Percentiles rank a stretch among this genome's conserved stretches.
Evolutionary conservation across 768 basidiomycete genomes (phyloP).

Genomic region (Russula sp.): DNA sequence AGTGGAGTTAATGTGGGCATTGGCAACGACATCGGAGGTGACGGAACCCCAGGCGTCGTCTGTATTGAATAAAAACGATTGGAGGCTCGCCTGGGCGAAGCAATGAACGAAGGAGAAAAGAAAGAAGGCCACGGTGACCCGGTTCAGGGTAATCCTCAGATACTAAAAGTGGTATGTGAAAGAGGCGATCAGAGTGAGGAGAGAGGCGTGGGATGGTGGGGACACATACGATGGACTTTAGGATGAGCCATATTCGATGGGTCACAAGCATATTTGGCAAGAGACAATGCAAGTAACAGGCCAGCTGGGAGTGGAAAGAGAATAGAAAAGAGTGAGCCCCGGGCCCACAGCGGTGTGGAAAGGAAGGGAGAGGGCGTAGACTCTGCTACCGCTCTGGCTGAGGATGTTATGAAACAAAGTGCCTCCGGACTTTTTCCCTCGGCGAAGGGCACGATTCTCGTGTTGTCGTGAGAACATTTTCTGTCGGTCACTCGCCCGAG

Average conservation of each 20-base stretch:
- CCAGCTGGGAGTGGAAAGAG: constrained; percentile 8
- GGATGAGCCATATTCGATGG: background rate
- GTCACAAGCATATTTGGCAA: background rate
- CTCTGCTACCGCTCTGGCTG: background rate
- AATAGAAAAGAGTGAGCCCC: background rate
- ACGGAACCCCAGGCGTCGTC: constrained; percentile 37
- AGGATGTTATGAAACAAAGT: no score
- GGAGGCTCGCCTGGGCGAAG: constrained; percentile 44
- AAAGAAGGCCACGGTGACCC: constrained; percentile 37
- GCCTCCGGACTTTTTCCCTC: no score
- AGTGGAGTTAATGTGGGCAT: constrained; percentile 30
- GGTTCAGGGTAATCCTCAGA: constrained; percentile 28
- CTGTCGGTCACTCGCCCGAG: no score
- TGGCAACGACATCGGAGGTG: constrained; percentile 32
- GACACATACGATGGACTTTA: constrained; percentile 6
- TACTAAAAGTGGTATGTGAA: constrained; percentile 21
- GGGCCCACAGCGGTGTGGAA: background rate
- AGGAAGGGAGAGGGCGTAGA: background rate
- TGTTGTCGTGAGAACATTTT: no score
- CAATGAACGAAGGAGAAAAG: constrained; percentile 44
- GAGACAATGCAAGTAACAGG: background rate
- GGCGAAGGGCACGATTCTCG: no score
- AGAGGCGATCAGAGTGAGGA: background rate
- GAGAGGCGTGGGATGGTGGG: background rate
- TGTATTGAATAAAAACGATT: constrained; percentile 40